Conservation (phyloP, 441 rosid species). For the Iberis amara region DNA sequence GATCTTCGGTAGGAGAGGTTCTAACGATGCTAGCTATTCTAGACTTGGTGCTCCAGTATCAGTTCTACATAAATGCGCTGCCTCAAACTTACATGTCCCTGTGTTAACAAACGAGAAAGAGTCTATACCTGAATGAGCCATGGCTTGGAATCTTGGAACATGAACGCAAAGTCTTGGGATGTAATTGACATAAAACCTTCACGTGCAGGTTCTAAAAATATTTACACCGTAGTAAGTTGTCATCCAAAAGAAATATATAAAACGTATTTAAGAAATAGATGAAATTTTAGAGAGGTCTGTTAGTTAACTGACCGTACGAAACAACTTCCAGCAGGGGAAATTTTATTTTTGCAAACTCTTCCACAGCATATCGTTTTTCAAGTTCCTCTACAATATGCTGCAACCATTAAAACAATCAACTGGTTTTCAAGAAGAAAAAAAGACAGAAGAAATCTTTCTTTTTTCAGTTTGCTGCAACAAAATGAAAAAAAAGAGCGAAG, state of each 20-base stretch:
- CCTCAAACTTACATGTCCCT: background rate
- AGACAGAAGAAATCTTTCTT: constrained; percentile 10
- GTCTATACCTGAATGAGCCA: constrained; percentile 64
- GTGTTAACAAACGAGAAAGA: background rate
- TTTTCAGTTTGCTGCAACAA: background rate
- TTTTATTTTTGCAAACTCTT: constrained; percentile 41
- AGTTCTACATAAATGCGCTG: background rate
- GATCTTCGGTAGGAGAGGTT: background rate
- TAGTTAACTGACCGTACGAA: constrained; percentile 51
- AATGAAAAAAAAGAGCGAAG: background rate
- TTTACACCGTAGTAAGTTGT: constrained; percentile 8
- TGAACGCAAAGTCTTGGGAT: constrained; percentile 42
- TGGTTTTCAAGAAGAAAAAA: background rate
- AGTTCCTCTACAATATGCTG: constrained; percentile 58
- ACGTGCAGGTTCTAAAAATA: constrained; percentile 40
- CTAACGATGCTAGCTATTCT: constrained; percentile 8
- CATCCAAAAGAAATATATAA: background rate
- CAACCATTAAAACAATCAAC: constrained; percentile 29
- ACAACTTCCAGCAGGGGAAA: constrained; percentile 57
- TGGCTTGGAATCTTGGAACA: constrained; percentile 57
- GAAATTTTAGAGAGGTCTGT: constrained; percentile 10
- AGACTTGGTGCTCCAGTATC: constrained; percentile 3
- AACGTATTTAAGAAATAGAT: constrained; percentile 5
- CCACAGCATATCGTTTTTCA: constrained; percentile 41
- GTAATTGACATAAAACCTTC: constrained; percentile 47